These are phyloP conservation scores for Candida sonorensis DNA, from an alignment of 805 yeast species.

Conservation along the genomic window DNA sequence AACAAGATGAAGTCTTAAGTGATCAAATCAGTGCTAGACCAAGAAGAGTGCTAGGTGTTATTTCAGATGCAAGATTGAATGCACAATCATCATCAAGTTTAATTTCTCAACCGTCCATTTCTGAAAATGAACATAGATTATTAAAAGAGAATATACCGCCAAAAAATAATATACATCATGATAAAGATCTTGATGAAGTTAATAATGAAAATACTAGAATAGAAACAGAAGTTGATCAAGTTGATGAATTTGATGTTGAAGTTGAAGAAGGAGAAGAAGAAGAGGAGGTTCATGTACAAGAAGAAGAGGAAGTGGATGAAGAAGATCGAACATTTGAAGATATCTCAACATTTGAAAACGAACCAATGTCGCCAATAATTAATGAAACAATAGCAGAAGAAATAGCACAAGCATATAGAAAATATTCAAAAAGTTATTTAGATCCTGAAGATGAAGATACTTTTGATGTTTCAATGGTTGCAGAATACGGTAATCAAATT, in stretches of 20 bases:
- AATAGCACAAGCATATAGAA: conserved; percentile 42
- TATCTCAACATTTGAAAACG: conserved; percentile 12
- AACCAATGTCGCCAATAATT: conserved; percentile 58
- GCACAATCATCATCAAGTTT: conserved; percentile 3
- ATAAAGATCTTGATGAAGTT: neutral
- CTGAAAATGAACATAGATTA: too few species aligned
- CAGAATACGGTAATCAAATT: conserved; percentile 85
- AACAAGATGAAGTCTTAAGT: neutral
- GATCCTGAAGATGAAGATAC: conserved; percentile 81
- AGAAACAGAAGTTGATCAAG: neutral
- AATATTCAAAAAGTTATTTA: conserved; percentile 43
- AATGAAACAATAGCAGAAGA: conserved; percentile 41
- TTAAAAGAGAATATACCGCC: too few species aligned
- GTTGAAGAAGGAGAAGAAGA: conserved; percentile 2
- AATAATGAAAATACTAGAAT: neutral
- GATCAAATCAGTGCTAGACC: conserved; percentile 3
- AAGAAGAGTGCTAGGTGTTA: conserved; percentile 24
- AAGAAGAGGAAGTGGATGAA: conserved; percentile 12
- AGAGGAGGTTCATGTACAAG: conserved; percentile 3
- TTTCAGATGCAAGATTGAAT: conserved; percentile 22
- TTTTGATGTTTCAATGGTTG: conserved; percentile 82
- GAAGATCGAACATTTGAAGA: conserved; percentile 8
- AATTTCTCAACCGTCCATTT: too few species aligned
- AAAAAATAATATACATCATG: too few species aligned
- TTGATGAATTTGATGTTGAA: neutral